Conservation (phyloP, 1,284 basidiomycete species). For the Tilletia horrida region DNA sequence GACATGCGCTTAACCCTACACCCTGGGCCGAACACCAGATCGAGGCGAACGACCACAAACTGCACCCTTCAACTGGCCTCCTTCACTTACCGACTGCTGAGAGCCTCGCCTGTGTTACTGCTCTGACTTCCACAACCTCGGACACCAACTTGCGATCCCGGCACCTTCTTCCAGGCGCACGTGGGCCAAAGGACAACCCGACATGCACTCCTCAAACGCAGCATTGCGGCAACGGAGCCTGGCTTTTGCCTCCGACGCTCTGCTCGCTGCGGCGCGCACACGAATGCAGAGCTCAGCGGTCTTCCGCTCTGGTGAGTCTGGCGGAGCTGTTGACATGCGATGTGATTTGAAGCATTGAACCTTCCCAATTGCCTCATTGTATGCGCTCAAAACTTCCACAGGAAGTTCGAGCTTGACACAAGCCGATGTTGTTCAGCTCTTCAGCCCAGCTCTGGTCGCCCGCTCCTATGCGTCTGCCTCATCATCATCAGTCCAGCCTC, state of each 20-base stretch:
- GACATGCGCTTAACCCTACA: too few relatives aligned
- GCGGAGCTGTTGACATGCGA: not conserved
- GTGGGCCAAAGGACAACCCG: not conserved
- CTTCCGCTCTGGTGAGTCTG: conserved; percentile 3
- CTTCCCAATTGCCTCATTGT: too few relatives aligned
- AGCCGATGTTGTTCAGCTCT: conserved; percentile 2
- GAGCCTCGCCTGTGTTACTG: too few relatives aligned
- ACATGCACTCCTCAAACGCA: not conserved
- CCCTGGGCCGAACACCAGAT: too few relatives aligned
- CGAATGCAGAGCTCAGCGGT: not conserved
- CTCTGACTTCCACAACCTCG: too few relatives aligned
- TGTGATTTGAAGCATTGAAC: too few relatives aligned
- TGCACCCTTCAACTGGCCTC: too few relatives aligned
- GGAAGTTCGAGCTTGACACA: conserved; percentile 4
- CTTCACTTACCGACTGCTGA: too few relatives aligned
- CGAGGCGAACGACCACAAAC: too few relatives aligned
- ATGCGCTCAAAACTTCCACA: not conserved
- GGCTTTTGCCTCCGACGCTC: conserved; percentile 1
- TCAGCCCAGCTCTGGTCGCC: conserved; percentile 10
- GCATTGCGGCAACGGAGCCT: conserved; percentile 7
- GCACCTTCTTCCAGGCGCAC: not conserved
- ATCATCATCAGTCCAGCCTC: not conserved
- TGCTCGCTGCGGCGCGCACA: conserved; percentile 3
- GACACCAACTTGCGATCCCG: too few relatives aligned
- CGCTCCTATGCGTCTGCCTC: not conserved